phyloP scores from a whole-genome alignment of 805 yeast species.

The Wickerhamomyces queroliae region DNA sequence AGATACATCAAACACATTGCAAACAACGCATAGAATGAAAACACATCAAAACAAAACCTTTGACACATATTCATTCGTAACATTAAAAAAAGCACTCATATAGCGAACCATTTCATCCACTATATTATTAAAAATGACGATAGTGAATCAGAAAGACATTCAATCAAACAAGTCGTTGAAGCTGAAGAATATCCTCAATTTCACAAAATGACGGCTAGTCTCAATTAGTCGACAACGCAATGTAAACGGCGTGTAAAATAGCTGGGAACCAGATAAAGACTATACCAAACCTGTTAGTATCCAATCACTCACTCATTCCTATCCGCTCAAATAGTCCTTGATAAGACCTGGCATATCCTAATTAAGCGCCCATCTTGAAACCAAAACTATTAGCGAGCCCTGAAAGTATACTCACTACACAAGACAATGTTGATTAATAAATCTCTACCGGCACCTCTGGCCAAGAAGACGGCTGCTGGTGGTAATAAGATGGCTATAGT shows the following conservation, averaged over 20 bases:
- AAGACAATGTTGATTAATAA: slow-evolving; percentile 60
- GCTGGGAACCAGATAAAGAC: slow-evolving; percentile 71
- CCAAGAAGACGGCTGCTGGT: slow-evolving; percentile 71
- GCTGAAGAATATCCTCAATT: background rate
- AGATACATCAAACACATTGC: too few relatives aligned
- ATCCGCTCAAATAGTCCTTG: too few relatives aligned
- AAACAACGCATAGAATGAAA: too few relatives aligned
- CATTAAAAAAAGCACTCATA: too few relatives aligned
- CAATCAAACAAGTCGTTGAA: background rate
- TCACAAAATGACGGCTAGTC: background rate
- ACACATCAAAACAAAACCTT: background rate
- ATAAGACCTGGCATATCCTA: too few relatives aligned
- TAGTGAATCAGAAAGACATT: background rate
- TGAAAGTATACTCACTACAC: slow-evolving; percentile 32
- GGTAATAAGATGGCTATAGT: slow-evolving; percentile 55
- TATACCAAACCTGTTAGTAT: slow-evolving; percentile 18
- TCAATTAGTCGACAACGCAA: slow-evolving; percentile 30
- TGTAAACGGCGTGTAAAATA: slow-evolving; percentile 68
- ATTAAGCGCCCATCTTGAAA: too few relatives aligned
- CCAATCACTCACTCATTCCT: too few relatives aligned
- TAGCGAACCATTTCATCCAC: too few relatives aligned
- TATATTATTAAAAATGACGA: too few relatives aligned
- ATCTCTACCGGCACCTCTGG: slow-evolving; percentile 58
- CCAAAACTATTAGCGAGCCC: too few relatives aligned
- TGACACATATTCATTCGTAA: background rate